Base-by-base conservation (phyloP, 345 rosid species). In the Eucalyptus microcorys region DNA sequence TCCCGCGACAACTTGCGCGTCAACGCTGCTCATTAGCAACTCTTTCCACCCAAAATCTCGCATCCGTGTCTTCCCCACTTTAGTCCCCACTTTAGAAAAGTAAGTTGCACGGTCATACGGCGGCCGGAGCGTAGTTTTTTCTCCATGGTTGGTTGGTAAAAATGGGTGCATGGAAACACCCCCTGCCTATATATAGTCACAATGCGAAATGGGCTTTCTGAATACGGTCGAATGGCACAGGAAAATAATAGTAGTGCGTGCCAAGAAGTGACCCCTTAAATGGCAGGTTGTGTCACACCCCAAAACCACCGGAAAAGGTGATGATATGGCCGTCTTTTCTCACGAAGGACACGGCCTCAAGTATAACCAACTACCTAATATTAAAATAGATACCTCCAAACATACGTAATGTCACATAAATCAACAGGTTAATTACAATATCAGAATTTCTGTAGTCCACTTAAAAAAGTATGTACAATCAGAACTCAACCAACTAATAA, bases 401-500 rank as follows among this genome's bases (percentile, higher is more conserved):
- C 24, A 19, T 52, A 3, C 4, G 7, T 52, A 52, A 52, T 19
- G 4, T 52, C 24, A 52, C 55, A 19, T 52, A 52, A 52, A 19
- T 52, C 55, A 52, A 52, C 0, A 19, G 4, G 24, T 7, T 52
- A 52, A 24, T 52, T 52, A 52, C 4, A 52, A 52, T 3, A 52
- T 52, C 0, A 52, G 4, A 52, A 7, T 52, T 52, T 1, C 2
- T 19, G 4, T 19, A 52, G 0, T 52, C 10, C 24, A 52, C 4
- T 52, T 52, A 19, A 19, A 52, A 49, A 52, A 52, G 19, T 52
- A 52, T 52, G 55, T 52, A 19, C 24, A 52, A 52, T 52, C 24
- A 52, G 2, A 52, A 52, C 24, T 52, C 2, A 52, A 52, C 55
- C 10, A 52, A 52, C 4, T 10, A 7, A 52, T 1, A 7, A 21